A percentile compares a stretch with the other conserved stretches of the same genome.
These are phyloP conservation scores for Ascochyta lentis DNA, from an alignment of 2,329 filamentous ascomycete species.

Conservation along the genomic window DNA sequence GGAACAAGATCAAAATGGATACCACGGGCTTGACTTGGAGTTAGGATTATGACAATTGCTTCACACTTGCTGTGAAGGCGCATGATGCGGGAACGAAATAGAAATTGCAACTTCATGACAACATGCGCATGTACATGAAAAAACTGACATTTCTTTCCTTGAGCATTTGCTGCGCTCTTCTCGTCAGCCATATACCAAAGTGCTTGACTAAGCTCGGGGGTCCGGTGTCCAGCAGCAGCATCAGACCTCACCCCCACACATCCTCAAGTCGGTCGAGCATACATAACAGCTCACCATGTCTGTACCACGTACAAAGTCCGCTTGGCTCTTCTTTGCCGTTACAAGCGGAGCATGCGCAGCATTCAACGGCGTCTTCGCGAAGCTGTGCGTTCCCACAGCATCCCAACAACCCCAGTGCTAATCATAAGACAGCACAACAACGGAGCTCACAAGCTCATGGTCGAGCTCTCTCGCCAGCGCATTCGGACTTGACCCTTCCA, in stretches of 20 bases:
- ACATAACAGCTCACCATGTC: constrained; percentile 29
- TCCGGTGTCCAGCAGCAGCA: constrained; percentile 25
- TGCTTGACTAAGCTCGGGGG: constrained; percentile 27
- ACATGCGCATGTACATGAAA: neutral
- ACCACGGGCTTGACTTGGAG: constrained; percentile 30
- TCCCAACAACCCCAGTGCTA: constrained; percentile 13
- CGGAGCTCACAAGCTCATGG: constrained; percentile 63
- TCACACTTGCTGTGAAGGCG: constrained; percentile 6
- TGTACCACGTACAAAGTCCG: constrained; percentile 27
- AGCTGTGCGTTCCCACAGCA: constrained; percentile 64
- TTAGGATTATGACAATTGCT: constrained; percentile 13
- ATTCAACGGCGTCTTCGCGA: constrained; percentile 83
- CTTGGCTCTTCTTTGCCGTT: constrained; percentile 70
- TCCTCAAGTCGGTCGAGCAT: constrained; percentile 2
- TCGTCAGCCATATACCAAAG: neutral
- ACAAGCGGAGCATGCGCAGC: constrained; percentile 79
- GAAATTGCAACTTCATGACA: neutral
- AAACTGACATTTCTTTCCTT: neutral
- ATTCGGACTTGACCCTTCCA: constrained; percentile 55
- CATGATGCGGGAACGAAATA: too few species aligned
- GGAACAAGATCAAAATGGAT: constrained; percentile 21
- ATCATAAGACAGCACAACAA: constrained; percentile 60
- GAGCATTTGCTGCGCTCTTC: neutral
- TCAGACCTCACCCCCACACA: constrained; percentile 6
- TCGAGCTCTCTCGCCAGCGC: constrained; percentile 56